Percentiles rank a stretch among this genome's conserved stretches.
These are phyloP conservation scores for Salix exigua DNA, from an alignment of 345 rosid genomes.

Conservation along the genomic window DNA sequence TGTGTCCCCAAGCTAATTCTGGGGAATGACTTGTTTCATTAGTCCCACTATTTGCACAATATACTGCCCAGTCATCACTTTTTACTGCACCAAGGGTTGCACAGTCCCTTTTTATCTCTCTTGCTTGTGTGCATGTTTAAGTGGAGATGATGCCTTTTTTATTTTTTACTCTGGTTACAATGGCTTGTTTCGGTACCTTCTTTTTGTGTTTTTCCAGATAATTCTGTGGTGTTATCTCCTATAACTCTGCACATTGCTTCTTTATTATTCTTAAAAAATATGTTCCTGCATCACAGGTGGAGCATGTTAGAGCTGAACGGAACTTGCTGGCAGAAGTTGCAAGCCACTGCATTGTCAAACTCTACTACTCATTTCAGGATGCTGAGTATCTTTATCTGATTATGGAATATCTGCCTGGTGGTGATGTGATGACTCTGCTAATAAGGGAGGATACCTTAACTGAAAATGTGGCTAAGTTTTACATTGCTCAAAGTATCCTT, in stretches of 20 bases:
- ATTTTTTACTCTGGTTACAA: neutral
- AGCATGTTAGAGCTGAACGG: conserved; percentile 98
- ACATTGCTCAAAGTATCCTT: conserved; percentile 90
- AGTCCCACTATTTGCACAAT: neutral
- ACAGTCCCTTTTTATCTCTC: neutral
- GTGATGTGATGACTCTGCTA: conserved; percentile 94
- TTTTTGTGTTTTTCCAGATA: neutral
- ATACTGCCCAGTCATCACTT: neutral
- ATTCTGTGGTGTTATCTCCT: neutral
- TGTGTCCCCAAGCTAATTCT: conserved; percentile 4
- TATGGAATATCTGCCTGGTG: conserved; percentile 98
- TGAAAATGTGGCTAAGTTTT: conserved; percentile 80
- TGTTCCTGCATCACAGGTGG: conserved; percentile 52
- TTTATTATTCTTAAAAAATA: conserved; percentile 9
- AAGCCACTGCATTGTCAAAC: conserved; percentile 91
- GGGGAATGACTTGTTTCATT: conserved; percentile 1
- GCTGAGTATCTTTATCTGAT: conserved; percentile 83
- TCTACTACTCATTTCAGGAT: conserved; percentile 94
- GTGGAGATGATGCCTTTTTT: neutral
- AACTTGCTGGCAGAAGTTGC: conserved; percentile 96
- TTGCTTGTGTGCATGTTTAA: neutral
- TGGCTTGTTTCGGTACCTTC: neutral
- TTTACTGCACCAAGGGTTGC: neutral
- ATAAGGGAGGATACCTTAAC: conserved; percentile 88
- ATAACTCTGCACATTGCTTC: neutral